A percentile compares a stretch with the other conserved stretches of the same genome.
phyloP scores from a whole-genome alignment of 192 early-diverging fungal genomes.

The Funneliformis mosseae region DNA sequence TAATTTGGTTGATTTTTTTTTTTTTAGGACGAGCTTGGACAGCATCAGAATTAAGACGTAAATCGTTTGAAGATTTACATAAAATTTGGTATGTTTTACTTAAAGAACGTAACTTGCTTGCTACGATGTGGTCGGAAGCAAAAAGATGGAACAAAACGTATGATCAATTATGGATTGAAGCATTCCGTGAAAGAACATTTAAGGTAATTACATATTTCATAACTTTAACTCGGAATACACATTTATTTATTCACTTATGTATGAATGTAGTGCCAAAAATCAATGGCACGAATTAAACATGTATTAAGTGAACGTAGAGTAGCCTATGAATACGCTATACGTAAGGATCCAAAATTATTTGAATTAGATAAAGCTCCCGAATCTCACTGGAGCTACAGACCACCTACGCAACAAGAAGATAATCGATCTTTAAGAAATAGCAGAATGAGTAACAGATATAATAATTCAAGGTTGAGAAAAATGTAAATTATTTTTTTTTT shows the following conservation, averaged over 20 bases:
- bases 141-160: background rate
- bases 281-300: slow-evolving; percentile 82
- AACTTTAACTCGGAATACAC: no score
- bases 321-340: slow-evolving; percentile 64
- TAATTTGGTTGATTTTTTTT: background rate
- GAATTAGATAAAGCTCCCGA: background rate
- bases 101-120: slow-evolving; percentile 83
- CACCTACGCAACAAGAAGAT: background rate
- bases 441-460: background rate
- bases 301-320: slow-evolving; percentile 74
- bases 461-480: background rate
- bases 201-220: no score
- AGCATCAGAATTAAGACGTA: slow-evolving; percentile 84
- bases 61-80: slow-evolving; percentile 97
- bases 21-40: slow-evolving; percentile 82
- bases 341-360: slow-evolving; percentile 19
- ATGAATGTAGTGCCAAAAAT: slow-evolving; percentile 69
- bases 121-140: slow-evolving; percentile 71
- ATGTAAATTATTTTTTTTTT: background rate
- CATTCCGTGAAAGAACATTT: slow-evolving; percentile 5
- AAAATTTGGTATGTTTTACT: slow-evolving; percentile 90
- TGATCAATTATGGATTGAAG: background rate
- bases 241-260: no score
- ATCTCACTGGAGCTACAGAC: background rate
- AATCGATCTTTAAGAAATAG: background rate